These are phyloP conservation scores for Hanseniaspora gamundiae DNA, from an alignment of 1,139 yeast genomes.

Conservation along the genomic window DNA sequence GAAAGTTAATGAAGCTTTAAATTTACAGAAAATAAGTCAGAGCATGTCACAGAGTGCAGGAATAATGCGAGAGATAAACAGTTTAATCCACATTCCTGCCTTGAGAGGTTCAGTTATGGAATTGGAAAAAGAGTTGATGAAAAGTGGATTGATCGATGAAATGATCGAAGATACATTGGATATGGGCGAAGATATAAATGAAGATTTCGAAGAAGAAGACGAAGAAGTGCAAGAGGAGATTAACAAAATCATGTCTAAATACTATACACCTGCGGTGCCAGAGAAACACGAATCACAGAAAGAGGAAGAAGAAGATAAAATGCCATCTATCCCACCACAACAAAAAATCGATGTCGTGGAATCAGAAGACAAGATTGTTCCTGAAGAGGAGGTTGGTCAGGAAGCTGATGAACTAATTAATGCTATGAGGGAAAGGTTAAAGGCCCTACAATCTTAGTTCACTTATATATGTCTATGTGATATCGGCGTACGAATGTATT, in stretches of 20 bases:
- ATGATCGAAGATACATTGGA: constrained; percentile 92
- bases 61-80: constrained; percentile 83
- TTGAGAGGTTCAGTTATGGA: constrained; percentile 77
- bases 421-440: constrained; percentile 81
- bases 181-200: constrained; percentile 42
- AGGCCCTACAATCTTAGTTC: constrained; percentile 62
- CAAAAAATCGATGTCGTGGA: constrained; percentile 32
- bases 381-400: constrained; percentile 57
- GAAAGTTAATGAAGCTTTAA: constrained; percentile 89
- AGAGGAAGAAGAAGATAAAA: constrained; percentile 36
- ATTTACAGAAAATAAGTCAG: constrained; percentile 70
- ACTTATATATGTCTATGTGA: not conserved
- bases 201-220: constrained; percentile 42
- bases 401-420: constrained; percentile 65
- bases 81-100: constrained; percentile 67
- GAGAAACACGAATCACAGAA: not conserved
- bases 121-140: constrained; percentile 75
- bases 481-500: no score
- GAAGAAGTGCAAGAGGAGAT: constrained; percentile 64
- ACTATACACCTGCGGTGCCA: constrained; percentile 21
- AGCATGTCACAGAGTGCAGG: constrained; percentile 70
- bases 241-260: constrained; percentile 40
- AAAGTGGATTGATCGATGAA: constrained; percentile 86
- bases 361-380: constrained; percentile 31
- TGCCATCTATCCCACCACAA: constrained; percentile 32